Conservation (phyloP, 2,329 filamentous ascomycete species). For the Claviceps humidiphila region DNA sequence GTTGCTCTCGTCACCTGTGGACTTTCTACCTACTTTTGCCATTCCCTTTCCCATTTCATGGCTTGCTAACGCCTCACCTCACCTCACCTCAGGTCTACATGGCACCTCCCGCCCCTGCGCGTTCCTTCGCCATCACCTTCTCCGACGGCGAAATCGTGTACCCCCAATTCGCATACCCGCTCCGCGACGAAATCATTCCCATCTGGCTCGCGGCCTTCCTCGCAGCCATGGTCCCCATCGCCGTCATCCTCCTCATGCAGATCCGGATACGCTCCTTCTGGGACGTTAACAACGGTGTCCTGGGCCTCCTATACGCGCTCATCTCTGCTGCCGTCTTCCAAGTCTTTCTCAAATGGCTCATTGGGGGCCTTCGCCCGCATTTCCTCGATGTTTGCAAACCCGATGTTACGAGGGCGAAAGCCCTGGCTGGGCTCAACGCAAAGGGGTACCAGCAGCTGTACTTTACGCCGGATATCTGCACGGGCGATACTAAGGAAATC, state of each 20-base stretch:
- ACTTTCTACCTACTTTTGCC: too few relatives aligned
- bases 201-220: conserved; percentile 59
- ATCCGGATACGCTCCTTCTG: conserved; percentile 55
- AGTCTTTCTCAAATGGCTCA: conserved; percentile 63
- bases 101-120: conserved; percentile 48
- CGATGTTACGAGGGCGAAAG: conserved; percentile 11
- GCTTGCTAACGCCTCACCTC: background rate
- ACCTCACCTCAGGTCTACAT: conserved; percentile 40
- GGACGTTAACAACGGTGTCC: conserved; percentile 57
- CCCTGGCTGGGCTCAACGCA: conserved; percentile 27
- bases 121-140: conserved; percentile 49
- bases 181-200: conserved; percentile 57
- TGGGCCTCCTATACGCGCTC: conserved; percentile 57
- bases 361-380: conserved; percentile 59
- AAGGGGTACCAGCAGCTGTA: conserved; percentile 47
- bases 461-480: conserved; percentile 59
- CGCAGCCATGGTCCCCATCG: conserved; percentile 50
- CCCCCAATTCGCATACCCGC: conserved; percentile 57
- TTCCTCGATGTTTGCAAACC: conserved; percentile 61
- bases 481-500: conserved; percentile 49
- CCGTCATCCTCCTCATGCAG: conserved; percentile 51
- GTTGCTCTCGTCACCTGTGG: background rate
- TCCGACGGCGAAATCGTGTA: conserved; percentile 54
- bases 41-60: background rate
- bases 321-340: conserved; percentile 64